phyloP scores from a whole-genome alignment of 2,329 filamentous ascomycete genomes.

The Teratosphaeria destructans region DNA sequence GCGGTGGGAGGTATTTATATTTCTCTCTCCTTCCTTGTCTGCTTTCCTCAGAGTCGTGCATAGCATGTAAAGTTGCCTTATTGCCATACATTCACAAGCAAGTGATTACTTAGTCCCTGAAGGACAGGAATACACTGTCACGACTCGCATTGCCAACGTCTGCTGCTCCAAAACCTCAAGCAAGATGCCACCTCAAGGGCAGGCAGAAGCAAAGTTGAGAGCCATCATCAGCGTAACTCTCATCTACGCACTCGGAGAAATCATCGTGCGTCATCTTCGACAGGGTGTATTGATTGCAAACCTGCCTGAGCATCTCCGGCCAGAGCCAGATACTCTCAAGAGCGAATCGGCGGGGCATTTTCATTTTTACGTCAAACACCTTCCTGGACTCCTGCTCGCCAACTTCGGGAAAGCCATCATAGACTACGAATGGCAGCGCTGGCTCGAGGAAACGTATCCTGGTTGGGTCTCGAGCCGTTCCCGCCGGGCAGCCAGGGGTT shows the following conservation, averaged over 20 bases:
- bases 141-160: too few relatives aligned
- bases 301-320: background rate
- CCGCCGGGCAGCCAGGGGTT: background rate
- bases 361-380: background rate
- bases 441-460: background rate
- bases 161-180: too few relatives aligned
- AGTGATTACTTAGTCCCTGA: background rate
- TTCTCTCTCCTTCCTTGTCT: background rate
- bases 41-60: background rate
- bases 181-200: background rate
- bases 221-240: background rate
- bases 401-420: background rate
- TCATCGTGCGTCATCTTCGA: background rate
- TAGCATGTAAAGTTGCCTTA: too few relatives aligned
- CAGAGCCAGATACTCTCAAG: background rate
- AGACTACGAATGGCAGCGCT: background rate
- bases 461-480: background rate
- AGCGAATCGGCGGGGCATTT: background rate
- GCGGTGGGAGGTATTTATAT: background rate
- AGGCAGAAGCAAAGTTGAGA: background rate
- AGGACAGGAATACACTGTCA: background rate
- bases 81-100: background rate
- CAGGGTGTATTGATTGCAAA: background rate
- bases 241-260: background rate
- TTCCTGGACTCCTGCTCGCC: background rate